phyloP scores from a whole-genome alignment of 768 basidiomycete genomes.

The Pleurotus sapidus region DNA sequence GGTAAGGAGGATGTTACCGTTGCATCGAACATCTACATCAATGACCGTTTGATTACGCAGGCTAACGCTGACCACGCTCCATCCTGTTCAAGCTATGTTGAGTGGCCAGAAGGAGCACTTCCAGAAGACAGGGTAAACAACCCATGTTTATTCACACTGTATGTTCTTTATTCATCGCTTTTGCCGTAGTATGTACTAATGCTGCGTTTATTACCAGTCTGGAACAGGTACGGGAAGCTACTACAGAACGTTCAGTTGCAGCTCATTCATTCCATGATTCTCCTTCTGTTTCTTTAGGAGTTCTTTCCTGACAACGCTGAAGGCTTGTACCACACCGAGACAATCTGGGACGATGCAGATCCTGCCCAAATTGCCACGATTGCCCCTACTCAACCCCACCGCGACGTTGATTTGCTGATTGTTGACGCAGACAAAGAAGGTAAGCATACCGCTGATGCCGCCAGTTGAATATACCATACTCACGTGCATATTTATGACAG shows the following conservation, averaged over 20 bases:
- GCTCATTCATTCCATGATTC: no score
- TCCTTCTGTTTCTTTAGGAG: background rate
- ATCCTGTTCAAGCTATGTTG: slow-evolving; percentile 44
- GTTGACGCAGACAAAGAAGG: slow-evolving; percentile 47
- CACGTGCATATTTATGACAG: slow-evolving; percentile 20
- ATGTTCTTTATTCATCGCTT: slow-evolving; percentile 15
- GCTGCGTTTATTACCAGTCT: slow-evolving; percentile 30
- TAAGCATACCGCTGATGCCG: slow-evolving; percentile 13
- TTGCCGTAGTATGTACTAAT: background rate
- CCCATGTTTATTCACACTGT: slow-evolving; percentile 65
- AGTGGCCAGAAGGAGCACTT: slow-evolving; percentile 48
- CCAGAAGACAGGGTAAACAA: slow-evolving; percentile 35
- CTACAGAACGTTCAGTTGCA: no score
- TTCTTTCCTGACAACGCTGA: slow-evolving; percentile 34
- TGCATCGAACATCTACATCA: background rate
- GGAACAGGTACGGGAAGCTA: slow-evolving; percentile 36
- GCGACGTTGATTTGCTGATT: slow-evolving; percentile 46
- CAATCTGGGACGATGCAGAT: slow-evolving; percentile 49
- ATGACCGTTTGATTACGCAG: background rate
- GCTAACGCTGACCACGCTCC: slow-evolving; percentile 36
- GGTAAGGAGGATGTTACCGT: slow-evolving; percentile 21
- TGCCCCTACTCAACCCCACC: slow-evolving; percentile 41
- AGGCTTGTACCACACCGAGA: slow-evolving; percentile 34
- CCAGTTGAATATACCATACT: background rate
- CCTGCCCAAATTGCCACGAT: slow-evolving; percentile 43